phyloP scores from a whole-genome alignment of 208 protist genomes.

The Wallacemonas rigidus region DNA sequence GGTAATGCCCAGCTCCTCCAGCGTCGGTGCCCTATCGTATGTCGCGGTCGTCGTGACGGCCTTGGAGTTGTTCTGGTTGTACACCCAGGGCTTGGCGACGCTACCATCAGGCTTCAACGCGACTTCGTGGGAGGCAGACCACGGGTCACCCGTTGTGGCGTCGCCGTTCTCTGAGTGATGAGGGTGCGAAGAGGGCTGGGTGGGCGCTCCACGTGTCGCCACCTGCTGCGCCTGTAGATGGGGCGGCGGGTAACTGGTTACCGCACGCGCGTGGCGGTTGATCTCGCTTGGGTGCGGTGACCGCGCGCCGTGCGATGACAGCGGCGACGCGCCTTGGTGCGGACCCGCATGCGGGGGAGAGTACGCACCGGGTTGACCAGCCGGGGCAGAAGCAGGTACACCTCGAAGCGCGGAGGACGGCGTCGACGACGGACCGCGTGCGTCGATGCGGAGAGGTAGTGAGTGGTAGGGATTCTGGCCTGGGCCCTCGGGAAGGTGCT shows the following conservation, averaged over 20 bases:
- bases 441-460: conserved; percentile 9
- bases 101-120: conserved; percentile 12
- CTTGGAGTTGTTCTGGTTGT: conserved; percentile 35
- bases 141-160: background rate
- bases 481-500: background rate
- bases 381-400: conserved; percentile 9
- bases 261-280: background rate
- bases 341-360: background rate
- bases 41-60: conserved; percentile 19
- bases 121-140: conserved; percentile 4
- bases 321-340: too few relatives aligned
- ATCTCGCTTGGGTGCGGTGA: background rate
- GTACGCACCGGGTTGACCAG: background rate
- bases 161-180: background rate
- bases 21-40: conserved; percentile 31
- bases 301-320: background rate
- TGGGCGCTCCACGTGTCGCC: background rate
- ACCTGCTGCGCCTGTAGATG: background rate
- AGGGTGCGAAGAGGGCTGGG: background rate
- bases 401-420: background rate
- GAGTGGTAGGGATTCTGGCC: conserved; percentile 18
- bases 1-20: conserved; percentile 47
- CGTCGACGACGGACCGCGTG: conserved; percentile 6
- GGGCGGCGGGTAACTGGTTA: background rate
- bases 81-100: conserved; percentile 34